Base-by-base conservation (phyloP, 805 yeast genomes). In the Candida coquimbonensis region DNA sequence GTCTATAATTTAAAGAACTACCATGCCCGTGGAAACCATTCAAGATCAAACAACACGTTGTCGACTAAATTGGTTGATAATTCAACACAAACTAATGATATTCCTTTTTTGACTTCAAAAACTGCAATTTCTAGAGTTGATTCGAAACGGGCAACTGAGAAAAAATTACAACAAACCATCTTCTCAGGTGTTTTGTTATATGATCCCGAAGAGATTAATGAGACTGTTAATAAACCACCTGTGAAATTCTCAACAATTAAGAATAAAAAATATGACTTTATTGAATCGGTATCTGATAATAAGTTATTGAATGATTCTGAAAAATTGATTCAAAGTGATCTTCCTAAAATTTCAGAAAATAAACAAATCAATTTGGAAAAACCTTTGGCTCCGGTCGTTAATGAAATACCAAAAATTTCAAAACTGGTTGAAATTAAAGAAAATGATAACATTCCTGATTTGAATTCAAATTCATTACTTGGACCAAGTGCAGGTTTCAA, bases 401-500 rank as follows among this genome's bases (percentile, higher is more conserved):
- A 29, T 13, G n/a, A 32, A 14, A 32, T 19, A 13, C 38, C 26
- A 12, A 36, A 19, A 36, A 9, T 24, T 36, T 9, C 16, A 24
- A 25, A 24, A 24, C 29, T 25, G 7, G 31, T 14, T n/a, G 40
- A 36, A 24, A 35, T 21, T 21, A 21, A 21, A 21, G 24, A 21
- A 21, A 21, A 21, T 21, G 24, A 29, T 14, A 17, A 33, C n/a
- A 42, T 27, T 4, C 11, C 19, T 7, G 36, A 39, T n/a, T 35
- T 24, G 12, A 39, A 29, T 31, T 24, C 35, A 16, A 21, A 39
- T 14, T 33, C 21, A 21, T 31, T 33, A 7, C 7, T 26, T 14
- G 62, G 60, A 3, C 63, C 63, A 47, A 59, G 63, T 51, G 55
- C 63, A 7, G 63, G 63, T 3, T 59, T 59, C 52, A 58, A 53